Base-by-base conservation (phyloP, 75 land plant species). In the Larix kaempferi region DNA sequence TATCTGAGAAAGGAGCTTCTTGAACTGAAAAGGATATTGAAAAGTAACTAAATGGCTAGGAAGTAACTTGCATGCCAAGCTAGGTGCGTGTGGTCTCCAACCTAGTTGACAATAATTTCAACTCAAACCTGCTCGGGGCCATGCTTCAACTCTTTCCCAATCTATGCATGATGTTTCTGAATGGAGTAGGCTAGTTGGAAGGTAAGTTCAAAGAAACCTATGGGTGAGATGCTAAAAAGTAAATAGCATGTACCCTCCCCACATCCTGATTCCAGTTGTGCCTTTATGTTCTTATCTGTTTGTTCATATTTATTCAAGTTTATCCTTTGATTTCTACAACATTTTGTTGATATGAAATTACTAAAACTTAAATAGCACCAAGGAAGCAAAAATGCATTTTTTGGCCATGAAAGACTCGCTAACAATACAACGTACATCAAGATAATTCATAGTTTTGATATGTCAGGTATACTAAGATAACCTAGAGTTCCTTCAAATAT, bases 181-280 rank as follows among this genome's bases (percentile, higher is more conserved):
- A 35, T 67, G 71, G 41, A 67, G 44, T 67, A 67, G 71, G 71
- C 17, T 37, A 67, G 71, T 41, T 67, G 10, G 71, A 6, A 6
- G 23, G 19, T 37, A 12, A 61, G 63, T 29, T 49, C 5, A 39
- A 16, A 10, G 22, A 67, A 37, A 7, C n/a, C 71, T 17, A 49
- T 39, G 21, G 2, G 17, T 39, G 39, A 29, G 39, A 67, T 39
- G 71, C 7, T 67, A 10, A n/a, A n/a, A n/a, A n/a, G n/a, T n/a
- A n/a, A 6, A 37, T 39, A 67, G 44, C 4, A 67, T 37, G 35
- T 67, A 21, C 17, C 39, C 2, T 19, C 19, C 41, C 37, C 16
- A 1, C 2, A 33, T 33, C 19, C 15, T 66, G 7, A 49, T 49
- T 49, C 10, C 54, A 49, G 54, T 49, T 49, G 12, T 49, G 54